Evolutionary conservation across 768 basidiomycete genomes (phyloP).

Genomic region (Panaeolus cyanescens): DNA sequence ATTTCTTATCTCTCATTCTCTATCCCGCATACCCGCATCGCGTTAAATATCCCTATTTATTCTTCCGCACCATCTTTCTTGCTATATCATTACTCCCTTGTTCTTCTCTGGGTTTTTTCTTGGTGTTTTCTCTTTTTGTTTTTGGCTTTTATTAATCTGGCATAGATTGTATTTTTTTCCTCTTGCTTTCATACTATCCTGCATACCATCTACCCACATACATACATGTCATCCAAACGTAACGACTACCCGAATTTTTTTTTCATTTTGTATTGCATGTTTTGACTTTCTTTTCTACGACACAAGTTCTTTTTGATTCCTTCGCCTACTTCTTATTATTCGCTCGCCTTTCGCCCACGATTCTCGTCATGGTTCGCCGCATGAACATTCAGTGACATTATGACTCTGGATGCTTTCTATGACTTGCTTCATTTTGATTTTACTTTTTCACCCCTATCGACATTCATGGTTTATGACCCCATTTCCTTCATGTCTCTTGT

Average conservation of each 20-base stretch:
- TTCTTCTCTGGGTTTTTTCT: conserved; percentile 4
- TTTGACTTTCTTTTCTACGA: neutral
- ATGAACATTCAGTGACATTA: neutral
- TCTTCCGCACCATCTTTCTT: neutral
- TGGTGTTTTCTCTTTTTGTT: neutral
- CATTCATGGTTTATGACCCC: neutral
- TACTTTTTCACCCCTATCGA: neutral
- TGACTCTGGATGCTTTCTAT: neutral
- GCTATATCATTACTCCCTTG: conserved; percentile 2
- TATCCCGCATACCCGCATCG: neutral
- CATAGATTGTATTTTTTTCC: conserved; percentile 1
- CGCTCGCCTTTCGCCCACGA: neutral
- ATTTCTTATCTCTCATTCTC: neutral
- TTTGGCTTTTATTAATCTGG: neutral
- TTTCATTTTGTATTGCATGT: neutral
- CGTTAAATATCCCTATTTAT: neutral
- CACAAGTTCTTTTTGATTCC: neutral
- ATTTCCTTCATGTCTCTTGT: neutral
- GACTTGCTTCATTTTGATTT: neutral
- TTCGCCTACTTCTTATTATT: neutral
- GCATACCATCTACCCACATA: neutral
- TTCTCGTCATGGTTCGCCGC: too few species aligned
- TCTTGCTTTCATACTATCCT: neutral
- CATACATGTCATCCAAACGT: conserved; percentile 1
- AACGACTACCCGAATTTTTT: conserved; percentile 1